phyloP scores from a whole-genome alignment of 768 basidiomycete species.

The Suillus occidentalis region DNA sequence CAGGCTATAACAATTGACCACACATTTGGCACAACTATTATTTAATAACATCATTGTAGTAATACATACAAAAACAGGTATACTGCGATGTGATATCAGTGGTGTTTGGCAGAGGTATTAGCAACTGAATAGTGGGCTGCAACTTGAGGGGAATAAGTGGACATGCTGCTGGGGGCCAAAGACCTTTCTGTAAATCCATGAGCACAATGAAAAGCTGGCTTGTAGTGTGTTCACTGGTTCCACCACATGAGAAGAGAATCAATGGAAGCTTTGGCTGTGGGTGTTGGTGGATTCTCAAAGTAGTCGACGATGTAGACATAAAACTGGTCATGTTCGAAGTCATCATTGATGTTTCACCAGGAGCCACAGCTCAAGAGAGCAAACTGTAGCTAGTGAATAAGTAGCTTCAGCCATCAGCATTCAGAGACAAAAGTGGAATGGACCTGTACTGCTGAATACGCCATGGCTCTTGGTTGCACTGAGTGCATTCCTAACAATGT shows the following conservation, averaged over 20 bases:
- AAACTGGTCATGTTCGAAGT: conserved; percentile 15
- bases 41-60: no score
- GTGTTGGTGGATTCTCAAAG: conserved; percentile 8
- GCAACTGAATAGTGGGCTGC: conserved; percentile 4
- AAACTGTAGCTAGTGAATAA: conserved; percentile 14
- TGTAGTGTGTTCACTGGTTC: conserved; percentile 5
- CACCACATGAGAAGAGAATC: conserved; percentile 11
- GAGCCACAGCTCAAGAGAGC: conserved; percentile 9
- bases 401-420: no score
- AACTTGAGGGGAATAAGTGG: conserved; percentile 1
- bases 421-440: not conserved
- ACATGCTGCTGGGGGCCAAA: not conserved
- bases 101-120: not conserved
- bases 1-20: no score
- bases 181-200: not conserved
- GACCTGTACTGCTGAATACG: conserved; percentile 27
- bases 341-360: conserved; percentile 10
- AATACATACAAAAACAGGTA: no score
- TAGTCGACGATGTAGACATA: conserved; percentile 15
- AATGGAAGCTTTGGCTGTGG: not conserved
- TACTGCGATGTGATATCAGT: not conserved
- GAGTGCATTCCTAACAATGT: conserved; percentile 9
- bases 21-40: no score
- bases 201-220: not conserved
- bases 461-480: conserved; percentile 20